Base-by-base conservation (phyloP, 2,329 filamentous ascomycete genomes). In the Huntiella moniliformis region DNA sequence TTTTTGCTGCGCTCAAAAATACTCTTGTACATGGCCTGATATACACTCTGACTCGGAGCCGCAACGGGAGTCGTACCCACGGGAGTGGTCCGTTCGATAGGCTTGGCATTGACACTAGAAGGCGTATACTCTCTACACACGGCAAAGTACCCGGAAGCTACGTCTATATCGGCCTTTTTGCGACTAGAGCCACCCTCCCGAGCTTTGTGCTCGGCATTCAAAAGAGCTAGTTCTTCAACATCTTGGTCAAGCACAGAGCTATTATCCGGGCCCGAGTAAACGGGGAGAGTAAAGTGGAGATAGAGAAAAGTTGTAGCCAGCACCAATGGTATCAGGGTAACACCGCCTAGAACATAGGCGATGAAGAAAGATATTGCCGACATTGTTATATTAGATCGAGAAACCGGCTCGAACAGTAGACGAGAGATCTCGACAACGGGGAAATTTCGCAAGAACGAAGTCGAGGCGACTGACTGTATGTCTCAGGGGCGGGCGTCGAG, bases 1-100 rank as follows among this genome's bases (percentile, higher is more conserved):
- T 64, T 68, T 56, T 80, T 87, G 56, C 88, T 74, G n/a, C 39
- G 28, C 55, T 94, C 86, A 58, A 98, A 96, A 51, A 98, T 80
- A 60, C 82, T 94, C 58, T 86, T 71, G 63, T 98, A 98, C 85
- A 98, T 95, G 60, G 82, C 82, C 70, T 96, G 91, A 61, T 96
- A 96, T 34, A 98, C 88, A 59, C 88, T 95, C 47, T 82, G 86
- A 56, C 85, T 93, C 47, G 86, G 81, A 37, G 81, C 68, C 32
- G 79, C 75, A 38, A 91, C 77, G 12, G 82, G 79, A 44, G 73
- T 63, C 47, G 81, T 77, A 13, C 84, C 85, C 10, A 83, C 74
- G 4, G 86, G 84, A 0, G 83, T 88, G 31, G 78, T 75, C 50
- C 85, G 74, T 63, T 94, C 87, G 49, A 88, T 86, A 4, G 87